Evolutionary conservation across 2,329 filamentous ascomycete genomes (phyloP), one percentile per base, ranked within the genome.

Genomic region (Leptographium procerum): DNA sequence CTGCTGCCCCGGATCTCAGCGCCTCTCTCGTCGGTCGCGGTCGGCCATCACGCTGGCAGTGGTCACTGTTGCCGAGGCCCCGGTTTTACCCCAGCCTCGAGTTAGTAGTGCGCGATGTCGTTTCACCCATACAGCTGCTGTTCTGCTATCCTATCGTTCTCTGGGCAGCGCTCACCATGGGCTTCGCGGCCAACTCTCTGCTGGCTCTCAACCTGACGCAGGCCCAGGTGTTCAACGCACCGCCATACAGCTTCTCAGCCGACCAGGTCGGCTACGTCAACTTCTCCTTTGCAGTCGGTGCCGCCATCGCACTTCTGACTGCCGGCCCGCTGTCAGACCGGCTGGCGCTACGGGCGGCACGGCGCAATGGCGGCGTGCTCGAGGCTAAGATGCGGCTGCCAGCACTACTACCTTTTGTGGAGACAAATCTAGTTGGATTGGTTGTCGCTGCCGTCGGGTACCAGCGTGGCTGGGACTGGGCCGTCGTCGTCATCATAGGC

Each of bases 201-300:
- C 72, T 80, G 4, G 72, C 74, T 57, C 76, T 77, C 63, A 79
- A 78, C 65, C 68, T 80, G n/a, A 78, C 74, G 11, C 73, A 80
- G 62, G 76, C 76, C 1, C 71, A 73, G 16, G 69, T 76, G 1
- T 73, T 80, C 58, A 69, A 64, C 8, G 69, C 71, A 2, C 72
- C 74, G 11, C 75, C 76, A 0, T 80, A 79, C 62, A 64, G 67
- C 34, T 78, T 77, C 68, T 69, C 59, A 7, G 68, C 75, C 1
- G 65, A 69, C 11, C 65, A 71, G 34, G 74, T 79, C 28, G 77
- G 77, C 1, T 77, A 77, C 59, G 72, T 73, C 28, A 80, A 80
- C 63, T 77, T 77, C 57, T 71, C 73, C 2, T 68, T 76, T 54
- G 66, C 73, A 40, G 66, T 73, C 4, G 75, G 75, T 16, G 73